phyloP scores from a whole-genome alignment of 2,329 filamentous ascomycete genomes.

The Coniosporium tulheliwenetii region DNA sequence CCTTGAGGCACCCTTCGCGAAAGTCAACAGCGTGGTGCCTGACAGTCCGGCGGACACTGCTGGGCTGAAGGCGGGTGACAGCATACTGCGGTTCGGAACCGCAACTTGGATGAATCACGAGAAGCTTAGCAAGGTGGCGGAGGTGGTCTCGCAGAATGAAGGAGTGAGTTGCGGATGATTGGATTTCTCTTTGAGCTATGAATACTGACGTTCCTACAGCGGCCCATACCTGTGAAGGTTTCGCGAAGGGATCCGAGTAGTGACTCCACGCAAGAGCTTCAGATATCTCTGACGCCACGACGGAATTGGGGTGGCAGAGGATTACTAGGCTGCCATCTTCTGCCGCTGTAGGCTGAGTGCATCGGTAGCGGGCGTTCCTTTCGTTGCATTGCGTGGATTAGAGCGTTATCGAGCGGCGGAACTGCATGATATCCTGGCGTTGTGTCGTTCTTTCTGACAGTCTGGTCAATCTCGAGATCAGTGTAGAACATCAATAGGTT shows the following conservation, averaged over 20 bases:
- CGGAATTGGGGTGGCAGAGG: constrained; percentile 83
- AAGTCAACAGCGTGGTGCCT: constrained; percentile 66
- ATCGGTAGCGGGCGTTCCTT: neutral
- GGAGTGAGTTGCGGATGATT: constrained; percentile 44
- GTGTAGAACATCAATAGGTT: too few relatives aligned
- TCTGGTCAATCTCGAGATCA: too few relatives aligned
- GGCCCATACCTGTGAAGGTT: constrained; percentile 51
- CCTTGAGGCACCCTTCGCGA: constrained; percentile 60
- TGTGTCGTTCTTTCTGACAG: neutral
- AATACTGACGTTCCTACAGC: constrained; percentile 29
- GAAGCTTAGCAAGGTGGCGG: constrained; percentile 68
- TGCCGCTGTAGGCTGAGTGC: constrained; percentile 47
- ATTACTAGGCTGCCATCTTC: constrained; percentile 75
- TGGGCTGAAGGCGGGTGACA: constrained; percentile 66
- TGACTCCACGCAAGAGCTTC: constrained; percentile 41
- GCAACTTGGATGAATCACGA: constrained; percentile 79
- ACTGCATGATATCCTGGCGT: neutral
- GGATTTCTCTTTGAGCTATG: neutral
- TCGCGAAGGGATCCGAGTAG: constrained; percentile 48
- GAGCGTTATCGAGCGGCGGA: neutral
- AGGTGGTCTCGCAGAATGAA: constrained; percentile 79
- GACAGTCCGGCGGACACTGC: constrained; percentile 71
- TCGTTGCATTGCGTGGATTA: too few relatives aligned
- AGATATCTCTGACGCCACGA: constrained; percentile 58
- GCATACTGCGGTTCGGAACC: constrained; percentile 70